A percentile compares a stretch with the other conserved stretches of the same genome.
Conservation (phyloP, 1,139 yeast genomes). For the Scheffersomyces parashehatae region DNA sequence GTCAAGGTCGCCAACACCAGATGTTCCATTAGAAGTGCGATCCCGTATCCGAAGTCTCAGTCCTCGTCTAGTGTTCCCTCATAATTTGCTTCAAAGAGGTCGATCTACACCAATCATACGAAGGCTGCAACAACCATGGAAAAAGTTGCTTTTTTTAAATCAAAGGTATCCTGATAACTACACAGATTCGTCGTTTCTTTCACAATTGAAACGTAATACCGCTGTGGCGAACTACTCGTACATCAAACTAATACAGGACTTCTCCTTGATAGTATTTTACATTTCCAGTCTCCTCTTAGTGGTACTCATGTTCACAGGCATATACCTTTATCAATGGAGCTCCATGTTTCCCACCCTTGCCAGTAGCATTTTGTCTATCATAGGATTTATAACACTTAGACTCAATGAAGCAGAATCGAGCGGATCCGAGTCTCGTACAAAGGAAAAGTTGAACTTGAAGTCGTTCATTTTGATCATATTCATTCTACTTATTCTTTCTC, state of each 20-base stretch:
- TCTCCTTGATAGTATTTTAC: slow-evolving; percentile 67
- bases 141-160: slow-evolving; percentile 80
- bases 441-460: slow-evolving; percentile 37
- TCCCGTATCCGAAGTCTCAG: too few relatives aligned
- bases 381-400: slow-evolving; percentile 29
- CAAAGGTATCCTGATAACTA: slow-evolving; percentile 93
- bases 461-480: slow-evolving; percentile 70
- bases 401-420: neutral
- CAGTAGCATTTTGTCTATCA: slow-evolving; percentile 25
- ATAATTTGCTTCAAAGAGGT: neutral
- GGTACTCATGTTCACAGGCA: slow-evolving; percentile 60
- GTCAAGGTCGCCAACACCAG: too few relatives aligned
- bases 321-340: slow-evolving; percentile 49
- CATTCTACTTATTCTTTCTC: slow-evolving; percentile 75
- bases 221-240: slow-evolving; percentile 71
- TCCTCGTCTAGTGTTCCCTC: neutral
- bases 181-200: slow-evolving; percentile 76
- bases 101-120: slow-evolving; percentile 1
- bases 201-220: slow-evolving; percentile 75
- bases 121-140: slow-evolving; percentile 52
- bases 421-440: slow-evolving; percentile 5
- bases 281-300: slow-evolving; percentile 62
- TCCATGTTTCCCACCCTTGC: slow-evolving; percentile 37
- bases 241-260: slow-evolving; percentile 63
- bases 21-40: too few relatives aligned